Conservation (phyloP, 805 yeast genomes). For the Starmerella floris region DNA sequence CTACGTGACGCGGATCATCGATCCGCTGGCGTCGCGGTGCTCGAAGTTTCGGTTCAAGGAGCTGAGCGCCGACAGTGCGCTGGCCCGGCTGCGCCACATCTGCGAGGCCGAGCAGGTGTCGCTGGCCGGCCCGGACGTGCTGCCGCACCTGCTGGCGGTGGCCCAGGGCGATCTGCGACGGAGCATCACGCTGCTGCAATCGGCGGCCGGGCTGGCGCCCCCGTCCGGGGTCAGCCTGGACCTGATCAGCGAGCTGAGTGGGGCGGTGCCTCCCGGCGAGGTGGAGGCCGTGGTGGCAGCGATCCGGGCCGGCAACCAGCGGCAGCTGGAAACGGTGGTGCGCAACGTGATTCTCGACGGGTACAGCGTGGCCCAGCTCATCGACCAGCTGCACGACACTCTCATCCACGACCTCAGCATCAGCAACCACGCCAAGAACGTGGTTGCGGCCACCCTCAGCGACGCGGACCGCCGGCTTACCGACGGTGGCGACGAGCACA, state of each 20-base stretch:
- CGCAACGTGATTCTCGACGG: conserved; percentile 48
- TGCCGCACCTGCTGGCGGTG: conserved; percentile 52
- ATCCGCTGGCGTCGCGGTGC: conserved; percentile 92
- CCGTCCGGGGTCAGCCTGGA: conserved; percentile 30
- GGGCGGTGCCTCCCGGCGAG: conserved; percentile 45
- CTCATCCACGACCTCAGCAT: conserved; percentile 44
- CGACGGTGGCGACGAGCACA: conserved; percentile 81
- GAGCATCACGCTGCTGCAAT: conserved; percentile 81
- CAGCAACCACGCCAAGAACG: conserved; percentile 44
- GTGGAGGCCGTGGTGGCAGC: conserved; percentile 34
- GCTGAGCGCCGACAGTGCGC: conserved; percentile 57
- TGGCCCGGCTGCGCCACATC: conserved; percentile 51
- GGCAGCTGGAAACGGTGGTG: conserved; percentile 29
- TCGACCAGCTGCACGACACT: conserved; percentile 57
- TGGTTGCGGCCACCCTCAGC: conserved; percentile 51
- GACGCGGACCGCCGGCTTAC: conserved; percentile 60
- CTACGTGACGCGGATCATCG: conserved; percentile 90
- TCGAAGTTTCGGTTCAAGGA: conserved; percentile 85
- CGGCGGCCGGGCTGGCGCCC: conserved; percentile 35
- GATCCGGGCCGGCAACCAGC: conserved; percentile 25
- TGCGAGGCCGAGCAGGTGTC: conserved; percentile 38
- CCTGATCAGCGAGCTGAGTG: conserved; percentile 59
- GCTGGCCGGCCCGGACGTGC: conserved; percentile 35
- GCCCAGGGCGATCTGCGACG: conserved; percentile 85
- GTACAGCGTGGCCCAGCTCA: conserved; percentile 64